Percentiles rank a stretch among this genome's conserved stretches.
Evolutionary conservation across 192 early-diverging fungal species (phyloP).

Genomic region (Coemansia sp.): DNA sequence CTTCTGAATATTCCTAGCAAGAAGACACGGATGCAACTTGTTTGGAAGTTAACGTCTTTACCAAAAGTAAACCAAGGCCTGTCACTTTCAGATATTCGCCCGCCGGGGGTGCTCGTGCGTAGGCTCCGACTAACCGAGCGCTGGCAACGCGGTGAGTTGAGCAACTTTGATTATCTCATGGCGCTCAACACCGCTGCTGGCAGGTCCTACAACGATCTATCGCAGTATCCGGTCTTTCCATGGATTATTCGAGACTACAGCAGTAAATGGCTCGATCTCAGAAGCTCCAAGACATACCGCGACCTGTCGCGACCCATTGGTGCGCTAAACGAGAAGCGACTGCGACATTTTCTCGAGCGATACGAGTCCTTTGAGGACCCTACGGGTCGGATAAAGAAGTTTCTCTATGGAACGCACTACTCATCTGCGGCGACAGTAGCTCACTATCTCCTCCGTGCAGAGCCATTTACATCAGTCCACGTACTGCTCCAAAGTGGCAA

Average conservation of each 20-base stretch:
- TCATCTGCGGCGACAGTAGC: slow-evolving; percentile 89
- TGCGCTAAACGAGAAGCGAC: slow-evolving; percentile 62
- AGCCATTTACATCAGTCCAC: slow-evolving; percentile 77
- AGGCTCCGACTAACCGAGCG: slow-evolving; percentile 60
- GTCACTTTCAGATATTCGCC: slow-evolving; percentile 33
- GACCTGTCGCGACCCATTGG: slow-evolving; percentile 93
- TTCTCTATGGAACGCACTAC: slow-evolving; percentile 98
- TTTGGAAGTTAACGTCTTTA: slow-evolving; percentile 45
- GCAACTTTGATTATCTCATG: slow-evolving; percentile 97
- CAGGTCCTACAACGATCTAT: slow-evolving; percentile 82
- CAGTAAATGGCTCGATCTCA: slow-evolving; percentile 76
- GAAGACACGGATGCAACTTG: slow-evolving; percentile 42
- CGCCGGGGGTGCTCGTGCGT: slow-evolving; percentile 24
- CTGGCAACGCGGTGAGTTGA: slow-evolving; percentile 85
- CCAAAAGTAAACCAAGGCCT: slow-evolving; percentile 24
- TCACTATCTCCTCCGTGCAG: slow-evolving; percentile 83
- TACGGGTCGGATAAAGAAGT: slow-evolving; percentile 56
- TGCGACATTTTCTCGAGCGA: slow-evolving; percentile 53
- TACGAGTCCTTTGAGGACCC: slow-evolving; percentile 68
- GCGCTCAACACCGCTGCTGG: slow-evolving; percentile 87
- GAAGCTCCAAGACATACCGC: slow-evolving; percentile 72
- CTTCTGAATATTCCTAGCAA: slow-evolving; percentile 35
- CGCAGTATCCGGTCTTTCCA: slow-evolving; percentile 96
- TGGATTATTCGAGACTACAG: slow-evolving; percentile 86
- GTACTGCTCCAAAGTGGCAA: slow-evolving; percentile 63